Evolutionary conservation across 2,329 filamentous ascomycete genomes (phyloP).

Genomic region (Cladosporium halotolerans): DNA sequence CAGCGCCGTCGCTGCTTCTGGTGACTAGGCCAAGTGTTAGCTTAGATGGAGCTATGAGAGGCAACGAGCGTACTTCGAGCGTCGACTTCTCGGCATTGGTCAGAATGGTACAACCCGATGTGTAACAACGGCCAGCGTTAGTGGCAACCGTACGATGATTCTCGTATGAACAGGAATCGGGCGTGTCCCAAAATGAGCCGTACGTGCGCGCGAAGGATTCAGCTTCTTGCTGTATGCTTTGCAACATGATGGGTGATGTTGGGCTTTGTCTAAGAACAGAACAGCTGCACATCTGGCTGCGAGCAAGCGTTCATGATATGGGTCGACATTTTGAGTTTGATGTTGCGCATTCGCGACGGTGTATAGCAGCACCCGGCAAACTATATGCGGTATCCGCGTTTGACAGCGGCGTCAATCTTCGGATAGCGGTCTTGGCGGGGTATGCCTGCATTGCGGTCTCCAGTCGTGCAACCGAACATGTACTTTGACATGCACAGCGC

Average conservation of each 20-base stretch:
- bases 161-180: constrained; percentile 7
- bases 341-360: no score
- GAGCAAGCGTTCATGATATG: no score
- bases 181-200: constrained; percentile 13
- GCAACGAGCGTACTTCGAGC: constrained; percentile 7
- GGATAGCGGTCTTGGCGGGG: no score
- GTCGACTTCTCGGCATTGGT: constrained; percentile 14
- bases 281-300: no score
- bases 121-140: constrained; percentile 9
- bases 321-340: no score
- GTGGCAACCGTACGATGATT: constrained; percentile 1
- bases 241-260: neutral
- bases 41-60: neutral
- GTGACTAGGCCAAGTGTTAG: neutral
- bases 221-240: constrained; percentile 1
- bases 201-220: constrained; percentile 11
- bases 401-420: no score
- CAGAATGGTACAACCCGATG: constrained; percentile 14
- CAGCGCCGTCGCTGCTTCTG: constrained; percentile 10
- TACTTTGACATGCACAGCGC: no score
- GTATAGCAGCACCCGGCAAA: no score
- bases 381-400: no score
- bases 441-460: no score
- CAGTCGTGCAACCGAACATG: no score
- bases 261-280: no score